These are phyloP conservation scores for Backusella australiensis DNA, from an alignment of 192 early-diverging fungal genomes.

Conservation along the genomic window DNA sequence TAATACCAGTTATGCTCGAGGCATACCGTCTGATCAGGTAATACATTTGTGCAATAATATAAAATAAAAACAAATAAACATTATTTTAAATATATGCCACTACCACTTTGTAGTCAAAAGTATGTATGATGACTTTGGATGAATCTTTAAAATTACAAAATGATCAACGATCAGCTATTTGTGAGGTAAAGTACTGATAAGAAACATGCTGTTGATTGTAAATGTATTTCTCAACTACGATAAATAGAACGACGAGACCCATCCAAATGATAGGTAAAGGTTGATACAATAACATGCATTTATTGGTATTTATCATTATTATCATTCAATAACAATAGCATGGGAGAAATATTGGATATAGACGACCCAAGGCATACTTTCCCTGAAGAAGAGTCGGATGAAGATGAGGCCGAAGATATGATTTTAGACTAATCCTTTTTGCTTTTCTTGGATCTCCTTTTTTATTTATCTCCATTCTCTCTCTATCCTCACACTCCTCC, in stretches of 20 bases:
- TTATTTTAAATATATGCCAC: not conserved
- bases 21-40: not conserved
- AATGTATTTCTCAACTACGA: not conserved
- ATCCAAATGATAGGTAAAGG: not conserved
- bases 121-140: constrained; percentile 19
- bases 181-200: not conserved
- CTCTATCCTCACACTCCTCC: not conserved
- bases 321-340: constrained; percentile 4
- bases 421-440: not conserved
- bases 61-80: not conserved
- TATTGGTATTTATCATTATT: not conserved
- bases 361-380: constrained; percentile 8
- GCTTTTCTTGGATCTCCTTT: not conserved
- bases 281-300: not conserved
- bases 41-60: not conserved
- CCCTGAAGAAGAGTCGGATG: constrained; percentile 15
- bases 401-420: not conserved
- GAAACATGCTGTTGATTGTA: not conserved
- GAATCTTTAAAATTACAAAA: constrained; percentile 19
- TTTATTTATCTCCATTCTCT: not conserved
- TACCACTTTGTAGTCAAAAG: constrained; percentile 1
- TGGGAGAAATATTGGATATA: not conserved
- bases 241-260: not conserved
- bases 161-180: not conserved
- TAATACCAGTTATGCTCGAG: not conserved